A percentile compares a stretch with the other conserved stretches of the same genome.
Evolutionary conservation across 805 yeast genomes (phyloP).

Genomic region (Yarrowia hollandica): DNA sequence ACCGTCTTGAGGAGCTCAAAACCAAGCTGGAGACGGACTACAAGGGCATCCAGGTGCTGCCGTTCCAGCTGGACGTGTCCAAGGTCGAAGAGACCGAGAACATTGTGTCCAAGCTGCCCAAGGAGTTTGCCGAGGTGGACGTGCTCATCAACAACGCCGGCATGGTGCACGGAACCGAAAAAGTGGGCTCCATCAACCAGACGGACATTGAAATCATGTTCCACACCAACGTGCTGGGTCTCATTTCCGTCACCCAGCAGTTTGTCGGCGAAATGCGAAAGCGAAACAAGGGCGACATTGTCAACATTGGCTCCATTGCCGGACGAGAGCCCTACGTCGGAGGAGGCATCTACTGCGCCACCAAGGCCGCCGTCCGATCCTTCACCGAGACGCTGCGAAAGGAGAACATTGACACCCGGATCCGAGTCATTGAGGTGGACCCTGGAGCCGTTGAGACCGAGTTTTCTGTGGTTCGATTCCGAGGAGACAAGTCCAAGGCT

Average conservation of each 20-base stretch:
- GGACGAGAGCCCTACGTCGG: constrained; percentile 71
- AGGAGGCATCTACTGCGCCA: constrained; percentile 69
- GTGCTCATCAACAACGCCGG: constrained; percentile 66
- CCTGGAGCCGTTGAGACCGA: constrained; percentile 84
- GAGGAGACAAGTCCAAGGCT: constrained; percentile 62
- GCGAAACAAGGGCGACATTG: constrained; percentile 62
- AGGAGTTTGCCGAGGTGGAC: constrained; percentile 57
- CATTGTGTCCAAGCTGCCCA: constrained; percentile 55
- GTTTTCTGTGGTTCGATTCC: constrained; percentile 62
- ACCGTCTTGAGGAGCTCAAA: constrained; percentile 54
- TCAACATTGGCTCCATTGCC: constrained; percentile 68
- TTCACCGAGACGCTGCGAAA: constrained; percentile 65
- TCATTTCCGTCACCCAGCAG: constrained; percentile 80
- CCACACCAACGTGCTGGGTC: constrained; percentile 83
- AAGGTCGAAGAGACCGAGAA: constrained; percentile 52
- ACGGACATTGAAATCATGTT: constrained; percentile 73
- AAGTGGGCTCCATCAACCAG: constrained; percentile 65
- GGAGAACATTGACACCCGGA: constrained; percentile 68
- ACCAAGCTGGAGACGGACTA: constrained; percentile 49
- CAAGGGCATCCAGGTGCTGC: constrained; percentile 49
- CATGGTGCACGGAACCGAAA: constrained; percentile 73
- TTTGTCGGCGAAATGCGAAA: constrained; percentile 68
- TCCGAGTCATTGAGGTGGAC: constrained; percentile 70
- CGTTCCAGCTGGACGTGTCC: constrained; percentile 59
- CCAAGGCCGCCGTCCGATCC: constrained; percentile 61